Evolutionary conservation across 345 rosid species (phyloP).

Genomic region (Acer campestre): DNA sequence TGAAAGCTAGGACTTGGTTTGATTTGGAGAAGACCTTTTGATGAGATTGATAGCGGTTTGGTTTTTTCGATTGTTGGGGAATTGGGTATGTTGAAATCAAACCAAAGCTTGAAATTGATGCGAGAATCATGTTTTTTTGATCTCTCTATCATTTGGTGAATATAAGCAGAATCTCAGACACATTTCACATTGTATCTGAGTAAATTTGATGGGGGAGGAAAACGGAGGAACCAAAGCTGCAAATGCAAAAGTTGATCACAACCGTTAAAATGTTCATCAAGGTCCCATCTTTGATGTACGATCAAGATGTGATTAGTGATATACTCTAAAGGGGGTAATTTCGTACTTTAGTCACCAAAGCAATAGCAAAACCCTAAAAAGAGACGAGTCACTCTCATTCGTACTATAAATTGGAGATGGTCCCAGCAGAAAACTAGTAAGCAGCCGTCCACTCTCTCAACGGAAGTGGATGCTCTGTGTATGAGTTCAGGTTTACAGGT

Average conservation of each 20-base stretch:
- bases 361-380: background rate
- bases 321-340: background rate
- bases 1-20: constrained; percentile 7
- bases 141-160: background rate
- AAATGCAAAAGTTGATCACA: background rate
- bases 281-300: background rate
- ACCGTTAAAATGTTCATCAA: background rate
- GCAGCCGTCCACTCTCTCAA: background rate
- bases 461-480: background rate
- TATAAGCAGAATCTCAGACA: background rate
- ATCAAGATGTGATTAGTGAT: background rate
- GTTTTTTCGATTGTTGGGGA: constrained; percentile 2
- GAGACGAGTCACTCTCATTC: background rate
- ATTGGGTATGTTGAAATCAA: constrained; percentile 20
- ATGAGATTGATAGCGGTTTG: background rate
- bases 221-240: constrained; percentile 16
- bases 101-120: constrained; percentile 20
- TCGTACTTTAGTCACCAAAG: background rate
- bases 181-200: background rate
- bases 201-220: background rate
- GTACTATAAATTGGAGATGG: background rate
- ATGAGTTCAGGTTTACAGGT: background rate
- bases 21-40: background rate
- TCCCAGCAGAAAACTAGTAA: background rate
- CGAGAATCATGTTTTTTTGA: constrained; percentile 26